phyloP scores from a whole-genome alignment of 2,329 filamentous ascomycete genomes.

The Alternaria postmessia region DNA sequence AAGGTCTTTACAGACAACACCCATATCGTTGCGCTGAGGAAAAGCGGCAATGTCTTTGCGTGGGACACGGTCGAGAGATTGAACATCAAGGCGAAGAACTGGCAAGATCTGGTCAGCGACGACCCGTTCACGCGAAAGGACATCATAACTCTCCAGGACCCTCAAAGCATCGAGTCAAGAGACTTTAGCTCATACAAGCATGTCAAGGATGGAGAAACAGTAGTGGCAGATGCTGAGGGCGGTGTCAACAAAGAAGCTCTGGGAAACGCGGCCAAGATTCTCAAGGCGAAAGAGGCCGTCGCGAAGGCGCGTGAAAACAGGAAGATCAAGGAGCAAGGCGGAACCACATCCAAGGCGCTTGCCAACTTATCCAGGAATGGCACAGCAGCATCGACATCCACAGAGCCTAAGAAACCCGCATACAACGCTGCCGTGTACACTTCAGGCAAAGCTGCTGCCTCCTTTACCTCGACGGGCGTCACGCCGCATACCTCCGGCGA shows the following conservation, averaged over 20 bases:
- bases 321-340: slow-evolving; percentile 50
- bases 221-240: slow-evolving; percentile 72
- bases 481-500: slow-evolving; percentile 91
- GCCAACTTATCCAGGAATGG: slow-evolving; percentile 33
- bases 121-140: slow-evolving; percentile 86
- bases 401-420: slow-evolving; percentile 45
- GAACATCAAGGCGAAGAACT: slow-evolving; percentile 97
- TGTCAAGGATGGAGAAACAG: slow-evolving; percentile 80
- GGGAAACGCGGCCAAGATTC: slow-evolving; percentile 81
- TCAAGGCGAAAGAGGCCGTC: slow-evolving; percentile 93
- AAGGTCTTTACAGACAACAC: slow-evolving; percentile 99
- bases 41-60: slow-evolving; percentile 92
- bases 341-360: slow-evolving; percentile 27
- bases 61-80: slow-evolving; percentile 95
- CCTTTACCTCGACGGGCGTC: slow-evolving; percentile 92
- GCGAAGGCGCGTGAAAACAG: slow-evolving; percentile 84
- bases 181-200: slow-evolving; percentile 91
- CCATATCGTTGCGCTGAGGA: slow-evolving; percentile 87
- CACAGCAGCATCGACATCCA: slow-evolving; percentile 36
- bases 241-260: slow-evolving; percentile 82
- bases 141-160: slow-evolving; percentile 95
- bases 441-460: slow-evolving; percentile 88
- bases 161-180: slow-evolving; percentile 83
- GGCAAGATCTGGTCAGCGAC: slow-evolving; percentile 89
- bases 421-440: slow-evolving; percentile 92